Percentiles rank a stretch among this genome's conserved stretches.
Evolutionary conservation across 352 stramenopile species (phyloP).

Genomic region (Aphanomyces astaci): DNA sequence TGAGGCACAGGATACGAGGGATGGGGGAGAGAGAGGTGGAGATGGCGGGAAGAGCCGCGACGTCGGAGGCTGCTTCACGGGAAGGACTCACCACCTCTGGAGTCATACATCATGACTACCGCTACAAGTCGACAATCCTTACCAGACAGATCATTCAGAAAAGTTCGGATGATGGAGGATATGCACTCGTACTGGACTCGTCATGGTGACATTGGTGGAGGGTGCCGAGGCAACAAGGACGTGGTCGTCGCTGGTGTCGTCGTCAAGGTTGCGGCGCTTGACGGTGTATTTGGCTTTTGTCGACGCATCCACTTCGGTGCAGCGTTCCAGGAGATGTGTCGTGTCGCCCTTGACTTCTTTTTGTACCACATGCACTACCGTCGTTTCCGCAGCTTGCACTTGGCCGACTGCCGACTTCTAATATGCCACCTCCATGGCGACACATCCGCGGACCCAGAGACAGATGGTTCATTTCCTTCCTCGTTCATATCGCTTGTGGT

Average conservation of each 20-base stretch:
- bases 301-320: background rate
- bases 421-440: no score
- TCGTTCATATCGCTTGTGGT: background rate
- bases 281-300: constrained; percentile 6
- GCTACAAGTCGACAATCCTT: background rate
- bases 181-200: background rate
- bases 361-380: constrained; percentile 4
- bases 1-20: background rate
- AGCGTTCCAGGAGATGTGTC: background rate
- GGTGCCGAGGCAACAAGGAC: no score
- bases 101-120: background rate
- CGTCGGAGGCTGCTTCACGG: no score
- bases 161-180: no score
- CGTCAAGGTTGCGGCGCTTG: background rate
- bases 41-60: background rate
- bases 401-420: background rate
- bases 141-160: no score
- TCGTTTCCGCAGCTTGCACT: background rate
- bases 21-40: background rate
- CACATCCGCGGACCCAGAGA: no score
- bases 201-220: no score
- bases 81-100: no score
- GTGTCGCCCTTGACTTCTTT: constrained; percentile 13
- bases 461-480: background rate
- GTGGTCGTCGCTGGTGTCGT: background rate